These are phyloP conservation scores for Lachnellula willkommii DNA, from an alignment of 2,329 filamentous ascomycete genomes.

Conservation along the genomic window DNA sequence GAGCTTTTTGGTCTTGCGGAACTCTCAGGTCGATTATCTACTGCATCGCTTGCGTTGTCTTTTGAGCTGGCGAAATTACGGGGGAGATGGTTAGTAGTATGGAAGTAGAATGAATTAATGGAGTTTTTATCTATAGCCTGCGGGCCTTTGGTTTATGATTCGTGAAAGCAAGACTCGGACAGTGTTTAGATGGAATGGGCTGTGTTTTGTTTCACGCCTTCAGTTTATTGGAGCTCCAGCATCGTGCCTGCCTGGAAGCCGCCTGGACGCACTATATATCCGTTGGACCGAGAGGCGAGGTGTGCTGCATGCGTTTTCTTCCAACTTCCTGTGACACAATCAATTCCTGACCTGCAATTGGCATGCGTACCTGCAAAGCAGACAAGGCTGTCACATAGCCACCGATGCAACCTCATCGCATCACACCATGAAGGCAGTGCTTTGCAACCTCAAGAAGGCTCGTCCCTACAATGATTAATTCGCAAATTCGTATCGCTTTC, in stretches of 20 bases:
- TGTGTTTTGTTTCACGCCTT: neutral
- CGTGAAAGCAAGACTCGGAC: neutral
- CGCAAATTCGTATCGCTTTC: neutral
- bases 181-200: too few relatives aligned
- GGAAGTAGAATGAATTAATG: neutral
- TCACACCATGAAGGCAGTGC: neutral
- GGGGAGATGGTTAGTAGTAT: neutral
- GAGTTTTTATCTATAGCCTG: neutral
- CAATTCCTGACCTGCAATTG: neutral
- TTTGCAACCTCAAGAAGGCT: neutral
- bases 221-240: neutral
- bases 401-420: neutral
- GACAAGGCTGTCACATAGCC: neutral
- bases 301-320: neutral
- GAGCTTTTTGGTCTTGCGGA: constrained; percentile 7
- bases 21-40: constrained; percentile 5
- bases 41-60: constrained; percentile 22
- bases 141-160: neutral
- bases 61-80: neutral
- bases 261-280: neutral
- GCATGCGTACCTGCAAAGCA: neutral
- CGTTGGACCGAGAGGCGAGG: neutral
- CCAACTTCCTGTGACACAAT: neutral
- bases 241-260: too few relatives aligned
- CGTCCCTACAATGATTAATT: neutral